These are phyloP conservation scores for Trametes villosa DNA, from an alignment of 768 basidiomycete genomes.

Conservation along the genomic window DNA sequence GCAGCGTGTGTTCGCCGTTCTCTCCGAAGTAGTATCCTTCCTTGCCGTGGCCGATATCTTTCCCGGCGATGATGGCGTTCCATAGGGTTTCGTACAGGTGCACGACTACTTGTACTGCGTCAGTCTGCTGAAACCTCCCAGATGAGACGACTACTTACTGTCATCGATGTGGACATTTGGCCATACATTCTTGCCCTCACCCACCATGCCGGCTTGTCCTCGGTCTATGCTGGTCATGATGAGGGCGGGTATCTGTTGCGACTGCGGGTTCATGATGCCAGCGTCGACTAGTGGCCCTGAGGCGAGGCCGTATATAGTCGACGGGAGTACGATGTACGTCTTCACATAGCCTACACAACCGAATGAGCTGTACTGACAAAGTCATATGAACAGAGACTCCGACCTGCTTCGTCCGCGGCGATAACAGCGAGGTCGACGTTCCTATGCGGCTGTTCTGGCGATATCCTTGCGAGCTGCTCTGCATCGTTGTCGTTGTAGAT, in stretches of 20 bases:
- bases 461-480: slow-evolving; percentile 48
- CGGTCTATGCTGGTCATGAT: slow-evolving; percentile 50
- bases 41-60: slow-evolving; percentile 32
- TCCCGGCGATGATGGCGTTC: slow-evolving; percentile 33
- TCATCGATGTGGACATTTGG: slow-evolving; percentile 59
- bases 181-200: slow-evolving; percentile 63
- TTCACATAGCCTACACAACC: slow-evolving; percentile 47
- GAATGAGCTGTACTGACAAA: not conserved
- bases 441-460: slow-evolving; percentile 50
- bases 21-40: slow-evolving; percentile 38
- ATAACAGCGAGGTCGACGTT: slow-evolving; percentile 51
- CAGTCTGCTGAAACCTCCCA: not conserved
- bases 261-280: slow-evolving; percentile 56
- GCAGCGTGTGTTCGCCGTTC: slow-evolving; percentile 32
- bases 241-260: slow-evolving; percentile 52
- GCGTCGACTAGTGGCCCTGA: slow-evolving; percentile 48
- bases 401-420: slow-evolving; percentile 53
- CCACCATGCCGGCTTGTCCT: slow-evolving; percentile 55
- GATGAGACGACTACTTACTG: slow-evolving; percentile 36
- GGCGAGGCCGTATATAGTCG: slow-evolving; percentile 63
- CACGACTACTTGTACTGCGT: slow-evolving; percentile 36
- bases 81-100: slow-evolving; percentile 45
- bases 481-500: slow-evolving; percentile 55
- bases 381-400: not conserved
- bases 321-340: slow-evolving; percentile 55